Percentiles rank a stretch among this genome's conserved stretches.
Conservation (phyloP, 257 asterid genomes). For the Gentiana straminea region DNA sequence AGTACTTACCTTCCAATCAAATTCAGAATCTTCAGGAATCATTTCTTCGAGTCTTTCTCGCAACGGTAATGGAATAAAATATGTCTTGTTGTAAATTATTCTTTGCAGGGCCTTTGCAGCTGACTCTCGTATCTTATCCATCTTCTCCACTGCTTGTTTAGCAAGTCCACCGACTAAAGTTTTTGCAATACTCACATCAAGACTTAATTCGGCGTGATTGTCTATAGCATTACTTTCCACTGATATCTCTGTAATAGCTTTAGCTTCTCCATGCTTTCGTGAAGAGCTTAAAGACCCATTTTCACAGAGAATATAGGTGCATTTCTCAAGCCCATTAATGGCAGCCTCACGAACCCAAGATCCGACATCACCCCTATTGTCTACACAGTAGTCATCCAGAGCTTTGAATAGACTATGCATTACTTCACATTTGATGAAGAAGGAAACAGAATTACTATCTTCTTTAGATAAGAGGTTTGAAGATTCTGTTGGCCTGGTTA, state of each 20-base stretch:
- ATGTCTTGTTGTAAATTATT: conserved; percentile 44
- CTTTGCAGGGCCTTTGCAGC: conserved; percentile 77
- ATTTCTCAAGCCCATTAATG: conserved; percentile 81
- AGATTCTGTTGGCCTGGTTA: conserved; percentile 35
- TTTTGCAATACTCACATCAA: conserved; percentile 53
- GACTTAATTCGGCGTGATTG: conserved; percentile 24
- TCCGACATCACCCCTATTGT: conserved; percentile 96
- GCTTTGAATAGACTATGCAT: conserved; percentile 72
- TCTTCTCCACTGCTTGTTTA: conserved; percentile 94
- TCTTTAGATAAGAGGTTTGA: conserved; percentile 38
- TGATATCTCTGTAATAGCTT: conserved; percentile 18
- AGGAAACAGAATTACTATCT: conserved; percentile 38
- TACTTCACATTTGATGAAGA: conserved; percentile 57
- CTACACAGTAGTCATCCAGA: conserved; percentile 89
- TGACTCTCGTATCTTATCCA: conserved; percentile 82
- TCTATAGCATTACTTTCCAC: conserved; percentile 18
- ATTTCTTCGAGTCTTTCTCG: conserved; percentile 54
- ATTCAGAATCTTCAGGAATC: conserved; percentile 46
- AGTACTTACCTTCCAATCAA: conserved; percentile 74
- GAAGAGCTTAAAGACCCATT: conserved; percentile 25
- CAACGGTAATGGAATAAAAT: conserved; percentile 54
- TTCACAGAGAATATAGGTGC: conserved; percentile 74
- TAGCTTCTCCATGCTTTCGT: conserved; percentile 16
- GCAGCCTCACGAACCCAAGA: conserved; percentile 99
- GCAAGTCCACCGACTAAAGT: conserved; percentile 53